These are phyloP conservation scores for Malassezia yamatoensis DNA, from an alignment of 1,284 basidiomycete species.

Conservation along the genomic window DNA sequence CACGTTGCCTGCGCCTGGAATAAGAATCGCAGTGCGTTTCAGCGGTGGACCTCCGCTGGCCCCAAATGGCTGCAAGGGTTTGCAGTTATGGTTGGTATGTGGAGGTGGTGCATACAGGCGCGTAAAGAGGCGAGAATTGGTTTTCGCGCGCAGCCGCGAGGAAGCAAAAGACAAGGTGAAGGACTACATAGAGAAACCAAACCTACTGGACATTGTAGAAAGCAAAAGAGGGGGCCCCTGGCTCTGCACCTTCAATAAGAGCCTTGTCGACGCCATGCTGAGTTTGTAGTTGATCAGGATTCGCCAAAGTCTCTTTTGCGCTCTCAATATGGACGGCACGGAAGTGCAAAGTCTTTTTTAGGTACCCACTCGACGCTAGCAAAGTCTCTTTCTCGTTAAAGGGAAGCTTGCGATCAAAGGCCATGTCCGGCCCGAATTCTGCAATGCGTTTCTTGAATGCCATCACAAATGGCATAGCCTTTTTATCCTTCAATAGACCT, in stretches of 20 bases:
- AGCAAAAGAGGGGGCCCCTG: constrained; percentile 53
- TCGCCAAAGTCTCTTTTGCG: constrained; percentile 58
- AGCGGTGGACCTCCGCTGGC: too few species aligned
- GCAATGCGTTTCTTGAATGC: constrained; percentile 82
- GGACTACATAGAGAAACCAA: neutral
- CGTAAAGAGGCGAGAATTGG: too few species aligned
- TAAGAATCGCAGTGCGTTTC: too few species aligned
- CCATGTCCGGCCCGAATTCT: constrained; percentile 65
- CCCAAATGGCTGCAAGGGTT: neutral
- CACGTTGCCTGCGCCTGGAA: too few species aligned
- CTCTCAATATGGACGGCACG: constrained; percentile 61
- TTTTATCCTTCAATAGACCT: constrained; percentile 92
- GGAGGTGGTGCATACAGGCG: neutral
- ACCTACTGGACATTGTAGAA: constrained; percentile 21
- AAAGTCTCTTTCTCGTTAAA: constrained; percentile 79
- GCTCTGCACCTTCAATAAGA: constrained; percentile 75
- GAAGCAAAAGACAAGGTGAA: too few species aligned
- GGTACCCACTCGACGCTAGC: constrained; percentile 53
- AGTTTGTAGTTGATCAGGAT: constrained; percentile 52
- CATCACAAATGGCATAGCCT: constrained; percentile 87
- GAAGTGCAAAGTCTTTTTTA: constrained; percentile 72
- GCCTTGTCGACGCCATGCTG: constrained; percentile 57
- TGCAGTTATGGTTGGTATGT: neutral
- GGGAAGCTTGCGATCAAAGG: constrained; percentile 74
- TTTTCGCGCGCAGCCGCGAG: too few species aligned